Evolutionary conservation across 2,329 filamentous ascomycete genomes (phyloP), one percentile per base, ranked within the genome.

Genomic region (Penicillium frequentans): DNA sequence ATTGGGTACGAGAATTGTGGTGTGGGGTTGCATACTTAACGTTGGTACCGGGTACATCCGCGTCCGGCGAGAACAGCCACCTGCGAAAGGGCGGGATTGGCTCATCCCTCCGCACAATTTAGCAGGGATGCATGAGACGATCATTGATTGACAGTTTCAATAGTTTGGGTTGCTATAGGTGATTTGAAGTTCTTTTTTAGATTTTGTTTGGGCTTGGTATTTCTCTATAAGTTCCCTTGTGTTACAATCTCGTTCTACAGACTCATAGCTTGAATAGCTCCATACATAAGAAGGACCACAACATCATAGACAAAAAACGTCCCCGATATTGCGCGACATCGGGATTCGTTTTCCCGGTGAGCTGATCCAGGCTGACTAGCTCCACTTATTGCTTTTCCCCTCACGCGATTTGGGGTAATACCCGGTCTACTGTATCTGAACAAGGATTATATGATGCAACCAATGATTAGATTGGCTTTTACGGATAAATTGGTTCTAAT

Each of bases 381-480:
- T 57, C 57, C 57, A 56, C 62, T 33, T 33, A 52, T 51, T 43
- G 39, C 53, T 49, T 26, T 56, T 68, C 68, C 68, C 68, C 68
- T 71, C 68, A 70, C 67, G 53, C 61, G 55, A 66, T 53, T 71
- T 68, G 68, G 68, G 65, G 68, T 69, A 70, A 63, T 46, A 31
- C 11, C 46, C 48, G 33, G 48, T 33, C 13, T 16, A 26, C 6
- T 7, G 24, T 24, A 7, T 24, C 16, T 13, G 19, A 37, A 54
- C 46, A 49, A 27, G 21, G 13, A 27, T 44, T 14, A 13, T 49
- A 23, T 49, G 19, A 49, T 35, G 44, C 19, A 19, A 35, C 29
- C n/a, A 29, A 49, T 19, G 43, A 48, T 43, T 7, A 33, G 19
- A 35, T 21, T 24, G 31, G 13, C 35, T 42, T 23, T 23, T 23